A percentile compares a stretch with the other conserved stretches of the same genome.
Evolutionary conservation across 1,139 yeast species (phyloP).

Genomic region (Kodamaea sp.): DNA sequence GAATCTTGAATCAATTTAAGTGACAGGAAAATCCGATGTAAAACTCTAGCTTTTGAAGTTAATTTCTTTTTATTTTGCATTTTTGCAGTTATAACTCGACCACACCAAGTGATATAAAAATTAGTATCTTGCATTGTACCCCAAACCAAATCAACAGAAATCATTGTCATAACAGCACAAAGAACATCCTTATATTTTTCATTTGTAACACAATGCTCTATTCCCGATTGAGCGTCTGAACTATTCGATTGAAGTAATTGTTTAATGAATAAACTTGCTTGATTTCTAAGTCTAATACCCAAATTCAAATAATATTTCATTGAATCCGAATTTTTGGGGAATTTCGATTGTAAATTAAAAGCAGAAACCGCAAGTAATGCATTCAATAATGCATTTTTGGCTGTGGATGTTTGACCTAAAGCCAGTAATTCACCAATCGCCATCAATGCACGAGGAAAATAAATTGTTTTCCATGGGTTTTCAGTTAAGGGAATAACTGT

Average conservation of each 20-base stretch:
- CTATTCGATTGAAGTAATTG: constrained; percentile 35
- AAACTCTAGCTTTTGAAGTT: constrained; percentile 69
- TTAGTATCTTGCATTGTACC: constrained; percentile 89
- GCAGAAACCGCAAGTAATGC: constrained; percentile 82
- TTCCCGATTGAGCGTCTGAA: constrained; percentile 32
- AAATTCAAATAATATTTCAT: constrained; percentile 68
- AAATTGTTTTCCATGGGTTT: constrained; percentile 85
- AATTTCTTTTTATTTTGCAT: constrained; percentile 63
- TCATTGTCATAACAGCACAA: constrained; percentile 83
- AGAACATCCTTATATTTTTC: constrained; percentile 83
- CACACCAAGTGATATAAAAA: constrained; percentile 72
- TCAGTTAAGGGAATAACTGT: constrained; percentile 78
- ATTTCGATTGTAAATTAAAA: constrained; percentile 72
- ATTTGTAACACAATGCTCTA: constrained; percentile 50
- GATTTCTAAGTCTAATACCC: constrained; percentile 70
- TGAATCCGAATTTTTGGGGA: constrained; percentile 54
- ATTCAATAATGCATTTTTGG: constrained; percentile 73
- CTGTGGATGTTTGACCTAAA: constrained; percentile 69
- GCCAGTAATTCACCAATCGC: constrained; percentile 81
- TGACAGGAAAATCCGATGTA: constrained; percentile 77
- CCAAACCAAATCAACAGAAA: constrained; percentile 84
- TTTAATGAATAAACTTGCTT: constrained; percentile 67
- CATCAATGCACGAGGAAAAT: constrained; percentile 75
- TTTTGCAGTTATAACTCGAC: constrained; percentile 65
- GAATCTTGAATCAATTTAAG: constrained; percentile 72